phyloP scores from a whole-genome alignment of 768 basidiomycete species.

The Naganishia kalamii region DNA sequence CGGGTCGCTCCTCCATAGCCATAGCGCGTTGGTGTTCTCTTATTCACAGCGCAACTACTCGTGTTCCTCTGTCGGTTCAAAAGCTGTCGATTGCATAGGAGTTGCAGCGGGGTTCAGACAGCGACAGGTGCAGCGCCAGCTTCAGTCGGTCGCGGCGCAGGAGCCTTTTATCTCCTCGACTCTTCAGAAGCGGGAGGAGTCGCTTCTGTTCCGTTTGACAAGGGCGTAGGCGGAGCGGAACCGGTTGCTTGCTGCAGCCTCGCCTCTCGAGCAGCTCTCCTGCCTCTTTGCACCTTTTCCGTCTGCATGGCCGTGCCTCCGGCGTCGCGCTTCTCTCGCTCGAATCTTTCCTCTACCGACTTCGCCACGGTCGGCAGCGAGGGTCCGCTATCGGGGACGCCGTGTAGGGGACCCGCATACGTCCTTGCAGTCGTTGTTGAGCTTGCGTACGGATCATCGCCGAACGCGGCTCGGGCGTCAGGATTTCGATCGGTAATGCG shows the following conservation, averaged over 20 bases:
- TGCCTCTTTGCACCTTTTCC: slow-evolving; percentile 71
- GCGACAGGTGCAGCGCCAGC: slow-evolving; percentile 35
- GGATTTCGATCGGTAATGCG: slow-evolving; percentile 57
- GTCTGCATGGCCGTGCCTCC: slow-evolving; percentile 74
- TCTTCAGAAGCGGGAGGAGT: slow-evolving; percentile 49
- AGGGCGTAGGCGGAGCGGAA: slow-evolving; percentile 3
- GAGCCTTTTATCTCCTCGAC: slow-evolving; percentile 47
- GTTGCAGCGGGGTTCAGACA: slow-evolving; percentile 47
- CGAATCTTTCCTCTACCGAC: slow-evolving; percentile 74
- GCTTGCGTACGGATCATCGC: slow-evolving; percentile 75
- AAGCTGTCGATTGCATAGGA: slow-evolving; percentile 45
- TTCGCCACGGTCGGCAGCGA: slow-evolving; percentile 56
- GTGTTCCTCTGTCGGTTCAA: slow-evolving; percentile 57
- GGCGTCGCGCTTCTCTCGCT: slow-evolving; percentile 80
- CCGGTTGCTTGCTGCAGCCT: slow-evolving; percentile 58
- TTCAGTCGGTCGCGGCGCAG: slow-evolving; percentile 48
- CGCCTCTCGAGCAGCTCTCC: slow-evolving; percentile 65
- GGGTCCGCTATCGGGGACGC: slow-evolving; percentile 31
- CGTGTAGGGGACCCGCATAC: slow-evolving; percentile 78
- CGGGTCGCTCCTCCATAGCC: slow-evolving; percentile 61
- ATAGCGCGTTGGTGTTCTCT: slow-evolving; percentile 64
- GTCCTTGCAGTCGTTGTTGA: slow-evolving; percentile 70
- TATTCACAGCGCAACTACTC: slow-evolving; percentile 62
- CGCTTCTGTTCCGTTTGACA: slow-evolving; percentile 49
- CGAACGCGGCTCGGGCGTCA: slow-evolving; percentile 76